Percentiles rank a stretch among this genome's conserved stretches.
phyloP scores from a whole-genome alignment of 345 rosid genomes.

The Linum usitatissimum region DNA sequence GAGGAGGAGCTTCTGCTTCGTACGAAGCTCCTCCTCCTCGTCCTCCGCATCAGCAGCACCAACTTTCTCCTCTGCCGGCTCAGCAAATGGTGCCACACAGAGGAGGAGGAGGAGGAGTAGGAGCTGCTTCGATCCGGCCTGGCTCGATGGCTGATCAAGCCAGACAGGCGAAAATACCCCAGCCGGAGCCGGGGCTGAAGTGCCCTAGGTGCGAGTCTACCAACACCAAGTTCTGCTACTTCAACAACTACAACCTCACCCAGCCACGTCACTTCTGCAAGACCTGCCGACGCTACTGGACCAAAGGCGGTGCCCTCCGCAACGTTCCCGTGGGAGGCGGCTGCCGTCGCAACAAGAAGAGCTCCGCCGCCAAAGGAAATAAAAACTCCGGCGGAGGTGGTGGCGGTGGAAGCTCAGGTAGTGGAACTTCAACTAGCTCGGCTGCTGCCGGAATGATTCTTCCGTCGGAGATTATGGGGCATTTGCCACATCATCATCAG shows the following conservation, averaged over 20 bases:
- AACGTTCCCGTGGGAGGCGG: constrained; percentile 80
- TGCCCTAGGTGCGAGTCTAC: constrained; percentile 73
- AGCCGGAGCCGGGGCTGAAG: constrained; percentile 43
- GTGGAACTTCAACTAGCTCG: constrained; percentile 18
- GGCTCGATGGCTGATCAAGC: constrained; percentile 70
- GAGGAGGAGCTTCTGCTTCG: neutral
- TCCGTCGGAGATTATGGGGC: constrained; percentile 32
- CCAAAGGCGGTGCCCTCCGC: constrained; percentile 60
- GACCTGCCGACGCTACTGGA: constrained; percentile 80
- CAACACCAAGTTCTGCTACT: constrained; percentile 82
- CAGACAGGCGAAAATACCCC: constrained; percentile 46
- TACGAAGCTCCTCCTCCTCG: neutral
- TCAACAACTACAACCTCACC: constrained; percentile 64
- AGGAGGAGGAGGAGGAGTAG: constrained; percentile 22
- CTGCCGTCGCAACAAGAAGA: constrained; percentile 59
- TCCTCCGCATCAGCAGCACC: constrained; percentile 18
- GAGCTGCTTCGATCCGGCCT: constrained; percentile 37
- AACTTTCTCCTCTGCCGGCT: constrained; percentile 37
- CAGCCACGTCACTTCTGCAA: constrained; percentile 86
- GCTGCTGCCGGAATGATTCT: constrained; percentile 1
- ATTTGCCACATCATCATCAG: constrained; percentile 23
- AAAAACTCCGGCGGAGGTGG: constrained; percentile 18
- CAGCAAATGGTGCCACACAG: constrained; percentile 32
- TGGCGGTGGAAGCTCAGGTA: constrained; percentile 13
- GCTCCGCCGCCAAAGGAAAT: constrained; percentile 23